A percentile compares a stretch with the other conserved stretches of the same genome.
phyloP scores from a whole-genome alignment of 306 rosid species.

The Mucuna pruriens region DNA sequence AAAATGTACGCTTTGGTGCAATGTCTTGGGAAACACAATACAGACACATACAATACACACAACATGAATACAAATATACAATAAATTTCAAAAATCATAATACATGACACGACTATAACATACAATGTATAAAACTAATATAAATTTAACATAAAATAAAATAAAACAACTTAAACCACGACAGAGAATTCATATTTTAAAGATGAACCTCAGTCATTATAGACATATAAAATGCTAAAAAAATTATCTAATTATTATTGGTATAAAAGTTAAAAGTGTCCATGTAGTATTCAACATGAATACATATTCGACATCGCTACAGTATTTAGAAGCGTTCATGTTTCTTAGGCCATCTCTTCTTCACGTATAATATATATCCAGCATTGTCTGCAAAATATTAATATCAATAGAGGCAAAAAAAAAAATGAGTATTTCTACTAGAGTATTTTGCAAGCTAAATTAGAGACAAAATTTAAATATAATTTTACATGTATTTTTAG shows the following conservation, averaged over 20 bases:
- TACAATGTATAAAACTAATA: background rate
- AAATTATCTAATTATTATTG: background rate
- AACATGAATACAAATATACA: too few relatives aligned
- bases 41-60: too few relatives aligned
- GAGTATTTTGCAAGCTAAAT: too few relatives aligned
- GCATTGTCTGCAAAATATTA: constrained; percentile 1
- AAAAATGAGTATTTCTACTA: background rate
- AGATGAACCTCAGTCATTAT: background rate
- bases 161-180: background rate
- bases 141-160: background rate
- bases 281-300: background rate
- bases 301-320: background rate
- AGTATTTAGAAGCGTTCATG: background rate
- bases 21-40: too few relatives aligned
- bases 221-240: background rate
- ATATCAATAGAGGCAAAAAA: background rate
- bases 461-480: too few relatives aligned
- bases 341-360: background rate
- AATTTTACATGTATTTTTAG: too few relatives aligned
- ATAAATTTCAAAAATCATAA: background rate
- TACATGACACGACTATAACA: too few relatives aligned
- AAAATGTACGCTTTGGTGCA: constrained; percentile 13
- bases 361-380: background rate
- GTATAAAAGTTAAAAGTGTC: background rate
- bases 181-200: background rate